Evolutionary conservation across 192 early-diverging fungal species (phyloP), one percentile per base, ranked within the genome.

Genomic region (Umbelopsis sp.): DNA sequence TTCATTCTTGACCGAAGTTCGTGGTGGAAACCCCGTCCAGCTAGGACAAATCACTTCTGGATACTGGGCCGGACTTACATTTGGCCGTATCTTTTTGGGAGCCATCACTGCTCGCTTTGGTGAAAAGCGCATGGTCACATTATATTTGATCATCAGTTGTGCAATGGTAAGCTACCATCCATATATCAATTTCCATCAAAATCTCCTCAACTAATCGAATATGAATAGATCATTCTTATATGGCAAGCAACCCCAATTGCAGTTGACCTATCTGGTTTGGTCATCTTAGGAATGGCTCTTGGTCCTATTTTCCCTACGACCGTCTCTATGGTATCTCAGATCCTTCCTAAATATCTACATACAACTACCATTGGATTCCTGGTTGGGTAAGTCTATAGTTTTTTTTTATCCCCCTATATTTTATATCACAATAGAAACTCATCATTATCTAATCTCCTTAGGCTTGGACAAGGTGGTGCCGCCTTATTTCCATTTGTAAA

Each of bases 341-440:
- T 78, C 10, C 24, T 78, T 16, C 76, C 76, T 29, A 41, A 56
- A 38, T 16, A 43, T 11, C 66, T 73, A 25, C 72, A 73, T 47
- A 56, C 76, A 26, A 73, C 76, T 10, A 29, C 72, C 56, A 78
- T 78, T 44, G 76, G 76, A 10, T 78, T 78, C 36, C 62, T 78
- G 68, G 67, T 67, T 10, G 71, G 65, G 75, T 77, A 72, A 69
- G 41, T 50, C 36, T 45, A 3, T 41, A 17, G n/a, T 45, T 2
- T 21, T 22, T 53, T 3, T 38, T 2, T 2, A 53, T 53, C 7
- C 36, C 2, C 20, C 31, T 14, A 5, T 53, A 3, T 26, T 47
- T 21, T 68, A 0, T 26, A 49, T 56, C n/a, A 62, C n/a, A 25
- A n/a, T n/a, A n/a, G n/a, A n/a, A n/a, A n/a, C n/a, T 20, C 49